Conservation (phyloP, 2,329 filamentous ascomycete genomes). For the Fusarium torreyae region DNA sequence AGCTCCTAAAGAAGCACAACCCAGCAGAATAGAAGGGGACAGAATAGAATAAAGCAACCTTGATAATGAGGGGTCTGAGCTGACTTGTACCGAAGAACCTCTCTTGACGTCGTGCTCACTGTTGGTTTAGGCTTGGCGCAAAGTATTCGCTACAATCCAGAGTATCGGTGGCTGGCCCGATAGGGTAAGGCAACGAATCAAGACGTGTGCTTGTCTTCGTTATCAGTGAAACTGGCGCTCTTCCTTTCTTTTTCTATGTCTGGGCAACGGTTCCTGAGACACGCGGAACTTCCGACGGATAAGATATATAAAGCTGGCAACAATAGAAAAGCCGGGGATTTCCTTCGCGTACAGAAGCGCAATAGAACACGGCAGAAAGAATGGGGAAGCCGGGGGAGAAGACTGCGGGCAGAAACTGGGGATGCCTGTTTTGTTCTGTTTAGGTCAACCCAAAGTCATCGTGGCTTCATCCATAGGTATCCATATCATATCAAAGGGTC, state of each 20-base stretch:
- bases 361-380: conserved; percentile 40
- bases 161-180: conserved; percentile 36
- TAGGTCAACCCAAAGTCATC: conserved; percentile 3
- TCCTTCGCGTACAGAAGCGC: conserved; percentile 22
- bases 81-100: conserved; percentile 14
- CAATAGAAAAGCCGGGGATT: conserved; percentile 10
- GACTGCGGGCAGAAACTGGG: conserved; percentile 41
- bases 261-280: conserved; percentile 18
- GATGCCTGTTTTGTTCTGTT: conserved; percentile 18
- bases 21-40: conserved; percentile 12
- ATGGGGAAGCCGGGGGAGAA: conserved; percentile 43
- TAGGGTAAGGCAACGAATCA: conserved; percentile 41
- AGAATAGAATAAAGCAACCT: conserved; percentile 30
- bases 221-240: conserved; percentile 42
- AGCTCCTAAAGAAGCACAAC: conserved; percentile 30
- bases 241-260: conserved; percentile 23
- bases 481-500: background rate
- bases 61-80: conserved; percentile 37
- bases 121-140: conserved; percentile 31
- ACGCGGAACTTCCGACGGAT: conserved; percentile 13
- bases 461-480: too few species aligned
- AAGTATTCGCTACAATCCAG: conserved; percentile 20
- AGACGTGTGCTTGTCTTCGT: conserved; percentile 18
- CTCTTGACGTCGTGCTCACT: conserved; percentile 10
- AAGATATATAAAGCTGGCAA: background rate